phyloP scores from a whole-genome alignment of 805 yeast genomes.

The Blastobotrys attinorum region DNA sequence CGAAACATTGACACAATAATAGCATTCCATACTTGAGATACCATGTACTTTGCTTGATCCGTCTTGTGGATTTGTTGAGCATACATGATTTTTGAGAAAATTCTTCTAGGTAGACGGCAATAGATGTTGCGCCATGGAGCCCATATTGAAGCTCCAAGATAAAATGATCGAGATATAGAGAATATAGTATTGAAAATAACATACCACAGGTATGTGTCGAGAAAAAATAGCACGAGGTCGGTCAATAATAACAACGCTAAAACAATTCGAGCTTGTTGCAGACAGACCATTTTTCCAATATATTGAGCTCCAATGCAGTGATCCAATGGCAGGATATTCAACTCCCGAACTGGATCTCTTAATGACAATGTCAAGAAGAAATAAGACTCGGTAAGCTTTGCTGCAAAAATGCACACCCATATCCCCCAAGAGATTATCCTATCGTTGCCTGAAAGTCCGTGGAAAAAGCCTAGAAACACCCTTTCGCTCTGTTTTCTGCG shows the following conservation, averaged over 20 bases:
- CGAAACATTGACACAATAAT: constrained; percentile 99
- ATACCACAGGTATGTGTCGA: constrained; percentile 99
- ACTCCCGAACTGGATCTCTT: constrained; percentile 89
- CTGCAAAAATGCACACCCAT: constrained; percentile 84
- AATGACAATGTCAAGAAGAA: constrained; percentile 81
- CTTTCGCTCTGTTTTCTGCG: constrained; percentile 72
- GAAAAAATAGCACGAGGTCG: constrained; percentile 90
- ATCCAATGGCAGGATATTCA: constrained; percentile 69
- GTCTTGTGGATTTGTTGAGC: constrained; percentile 86
- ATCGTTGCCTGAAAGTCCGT: constrained; percentile 74
- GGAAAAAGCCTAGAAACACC: constrained; percentile 89
- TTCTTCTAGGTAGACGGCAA: constrained; percentile 97
- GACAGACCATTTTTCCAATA: constrained; percentile 71
- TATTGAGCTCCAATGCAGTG: constrained; percentile 95
- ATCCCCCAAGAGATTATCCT: constrained; percentile 93
- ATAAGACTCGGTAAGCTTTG: constrained; percentile 86
- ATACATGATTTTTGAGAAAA: constrained; percentile 94
- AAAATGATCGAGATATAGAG: constrained; percentile 96
- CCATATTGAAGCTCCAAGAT: constrained; percentile 96
- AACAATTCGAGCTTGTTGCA: constrained; percentile 79
- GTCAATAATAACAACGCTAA: constrained; percentile 89
- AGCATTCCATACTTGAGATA: constrained; percentile 99
- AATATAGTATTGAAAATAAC: constrained; percentile 88
- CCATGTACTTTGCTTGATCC: constrained; percentile 96
- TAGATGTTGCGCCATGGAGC: constrained; percentile 99